A percentile compares a stretch with the other conserved stretches of the same genome.
These are phyloP conservation scores for Aureobasidium leucospermi DNA, from an alignment of 2,329 filamentous ascomycete species.

Conservation along the genomic window DNA sequence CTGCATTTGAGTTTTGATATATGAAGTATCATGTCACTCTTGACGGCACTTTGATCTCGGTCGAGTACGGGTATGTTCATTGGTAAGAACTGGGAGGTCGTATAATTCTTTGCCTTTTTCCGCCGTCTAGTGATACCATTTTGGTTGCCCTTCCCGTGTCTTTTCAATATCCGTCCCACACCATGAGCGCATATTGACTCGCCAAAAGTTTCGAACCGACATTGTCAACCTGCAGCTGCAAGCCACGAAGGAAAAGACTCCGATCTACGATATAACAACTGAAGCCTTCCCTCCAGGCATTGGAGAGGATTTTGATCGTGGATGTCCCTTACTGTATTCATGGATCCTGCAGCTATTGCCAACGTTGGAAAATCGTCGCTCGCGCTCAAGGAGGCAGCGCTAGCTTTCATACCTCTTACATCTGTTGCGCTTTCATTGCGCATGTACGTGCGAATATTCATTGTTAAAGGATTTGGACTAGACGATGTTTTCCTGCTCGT, in stretches of 20 bases:
- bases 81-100: not conserved
- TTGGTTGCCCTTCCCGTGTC: not conserved
- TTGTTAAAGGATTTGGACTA: not conserved
- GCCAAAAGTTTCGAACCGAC: not conserved
- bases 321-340: not conserved
- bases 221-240: not conserved
- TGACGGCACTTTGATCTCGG: not conserved
- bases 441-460: not conserved
- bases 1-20: not conserved
- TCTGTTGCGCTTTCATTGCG: not conserved
- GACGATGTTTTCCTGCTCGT: not conserved
- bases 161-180: not conserved
- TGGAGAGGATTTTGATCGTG: not conserved
- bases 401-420: constrained; percentile 3
- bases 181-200: not conserved
- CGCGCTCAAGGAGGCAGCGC: not conserved
- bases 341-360: not conserved
- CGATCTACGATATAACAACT: not conserved
- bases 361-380: not conserved
- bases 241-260: not conserved
- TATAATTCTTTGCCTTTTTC: not conserved
- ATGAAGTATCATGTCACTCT: not conserved
- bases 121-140: not conserved
- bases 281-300: not conserved
- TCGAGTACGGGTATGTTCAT: not conserved